Evolutionary conservation across 352 stramenopile species (phyloP).

Genomic region (Phytophthora palmivora): DNA sequence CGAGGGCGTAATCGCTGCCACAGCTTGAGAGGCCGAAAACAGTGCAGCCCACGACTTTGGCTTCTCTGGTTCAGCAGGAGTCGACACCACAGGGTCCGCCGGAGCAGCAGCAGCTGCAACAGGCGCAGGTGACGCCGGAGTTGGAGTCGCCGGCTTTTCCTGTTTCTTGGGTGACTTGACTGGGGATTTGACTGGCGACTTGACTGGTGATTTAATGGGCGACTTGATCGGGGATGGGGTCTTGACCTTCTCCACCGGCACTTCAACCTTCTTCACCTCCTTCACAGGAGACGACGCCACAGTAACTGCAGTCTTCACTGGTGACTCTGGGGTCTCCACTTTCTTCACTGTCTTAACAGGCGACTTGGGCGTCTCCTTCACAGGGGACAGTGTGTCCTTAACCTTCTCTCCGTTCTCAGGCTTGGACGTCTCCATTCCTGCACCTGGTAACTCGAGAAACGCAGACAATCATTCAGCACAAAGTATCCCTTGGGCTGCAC

Average conservation of each 20-base stretch:
- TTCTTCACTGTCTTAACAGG: conserved; percentile 18
- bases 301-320: conserved; percentile 34
- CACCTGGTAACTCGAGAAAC: conserved; percentile 75
- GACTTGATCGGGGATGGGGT: conserved; percentile 27
- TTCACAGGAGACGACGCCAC: conserved; percentile 46
- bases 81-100: conserved; percentile 36
- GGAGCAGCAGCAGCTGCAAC: conserved; percentile 31
- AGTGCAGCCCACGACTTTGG: conserved; percentile 46
- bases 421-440: conserved; percentile 25
- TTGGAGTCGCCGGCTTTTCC: conserved; percentile 22
- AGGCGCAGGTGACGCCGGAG: conserved; percentile 21
- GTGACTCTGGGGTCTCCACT: conserved; percentile 28
- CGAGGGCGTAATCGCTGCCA: conserved; percentile 30
- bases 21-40: conserved; percentile 27
- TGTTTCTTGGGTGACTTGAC: conserved; percentile 41
- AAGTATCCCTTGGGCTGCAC: conserved; percentile 91
- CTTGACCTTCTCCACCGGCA: background rate
- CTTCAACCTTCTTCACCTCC: conserved; percentile 30
- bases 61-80: conserved; percentile 35
- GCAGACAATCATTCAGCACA: conserved; percentile 88
- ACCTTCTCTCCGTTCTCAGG: conserved; percentile 5
- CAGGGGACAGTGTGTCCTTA: conserved; percentile 25
- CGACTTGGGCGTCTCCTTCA: conserved; percentile 32
- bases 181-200: conserved; percentile 17
- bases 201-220: background rate